Base-by-base conservation (phyloP, 495 filamentous ascomycete genomes). In the Entonaema liquescens region DNA sequence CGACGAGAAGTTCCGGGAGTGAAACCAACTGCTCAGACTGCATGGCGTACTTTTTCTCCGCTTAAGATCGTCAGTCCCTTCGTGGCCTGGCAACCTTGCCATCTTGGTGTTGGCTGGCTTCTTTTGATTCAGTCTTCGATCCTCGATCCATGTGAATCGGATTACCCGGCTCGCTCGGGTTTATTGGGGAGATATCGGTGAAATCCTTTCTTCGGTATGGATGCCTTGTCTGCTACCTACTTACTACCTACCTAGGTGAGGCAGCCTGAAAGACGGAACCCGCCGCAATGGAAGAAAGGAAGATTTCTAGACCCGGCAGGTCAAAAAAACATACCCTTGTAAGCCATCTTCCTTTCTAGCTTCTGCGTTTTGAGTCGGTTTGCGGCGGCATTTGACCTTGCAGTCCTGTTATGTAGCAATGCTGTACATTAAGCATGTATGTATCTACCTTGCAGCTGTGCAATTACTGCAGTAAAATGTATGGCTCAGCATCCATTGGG, bases 281-380 rank as follows among this genome's bases (percentile, higher is more conserved):
- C 29, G 38, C 62, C 58, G 31, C 35, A 31, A 65, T 59, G 59
- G 60, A 61, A 68, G 36, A 68, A 64, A 54, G 63, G 58, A 71
- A 67, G 33, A 55, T 71, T 62, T 67, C 62, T 62, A 70, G 71
- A 67, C 62, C 49, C 54, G 71, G 71, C 52, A 74, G 67, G 59
- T 71, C 71, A 66, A 21, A 23, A 21, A 47, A 47, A 19, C 8
- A 3, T 47, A 47, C 23, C 42, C 42, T 47, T 47, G 42, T 23
- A 47, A n/a, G 21, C 59, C 55, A 56, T 60, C 23, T 60, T 58
- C 59, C 58, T 55, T 49, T 54, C 35, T 66, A 19, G 17, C 55
- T 66, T 40, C 62, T 52, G 62, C 58, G 62, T 40, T 63, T 62
- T 60, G 26, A 33, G 23, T 74, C 68, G 67, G 68, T 58, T 74